Evolutionary conservation across 164 flowering plant species (phyloP).

Genomic region (Vitis vinifera): DNA sequence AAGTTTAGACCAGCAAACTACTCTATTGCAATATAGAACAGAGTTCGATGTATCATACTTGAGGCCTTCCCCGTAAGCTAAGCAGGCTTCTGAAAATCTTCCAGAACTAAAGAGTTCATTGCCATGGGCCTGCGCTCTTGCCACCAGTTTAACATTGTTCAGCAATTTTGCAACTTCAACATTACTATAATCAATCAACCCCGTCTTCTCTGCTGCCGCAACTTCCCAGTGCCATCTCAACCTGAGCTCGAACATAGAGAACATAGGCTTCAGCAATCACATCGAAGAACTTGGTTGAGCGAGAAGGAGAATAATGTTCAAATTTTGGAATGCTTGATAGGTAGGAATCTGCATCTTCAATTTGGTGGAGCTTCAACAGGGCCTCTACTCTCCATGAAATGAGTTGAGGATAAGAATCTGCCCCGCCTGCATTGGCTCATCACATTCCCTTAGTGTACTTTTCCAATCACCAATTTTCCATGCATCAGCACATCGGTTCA

Average conservation of each 20-base stretch:
- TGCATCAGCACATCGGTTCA: slow-evolving; percentile 58
- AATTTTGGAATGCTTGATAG: slow-evolving; percentile 39
- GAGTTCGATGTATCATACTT: slow-evolving; percentile 35
- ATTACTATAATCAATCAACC: slow-evolving; percentile 30
- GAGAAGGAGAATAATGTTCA: slow-evolving; percentile 35
- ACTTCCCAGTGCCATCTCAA: slow-evolving; percentile 30
- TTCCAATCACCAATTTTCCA: slow-evolving; percentile 80
- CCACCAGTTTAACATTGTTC: slow-evolving; percentile 38
- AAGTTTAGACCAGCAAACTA: slow-evolving; percentile 84
- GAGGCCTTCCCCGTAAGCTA: slow-evolving; percentile 56
- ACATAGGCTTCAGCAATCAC: slow-evolving; percentile 53
- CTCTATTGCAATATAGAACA: slow-evolving; percentile 82
- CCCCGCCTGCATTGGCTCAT: slow-evolving; percentile 75
- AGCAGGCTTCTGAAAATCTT: slow-evolving; percentile 46
- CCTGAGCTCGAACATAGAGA: slow-evolving; percentile 49
- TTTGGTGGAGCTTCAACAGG: slow-evolving; percentile 72
- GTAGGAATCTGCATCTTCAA: slow-evolving; percentile 61
- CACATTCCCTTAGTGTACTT: slow-evolving; percentile 64
- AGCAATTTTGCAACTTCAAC: slow-evolving; percentile 30
- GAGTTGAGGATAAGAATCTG: slow-evolving; percentile 83
- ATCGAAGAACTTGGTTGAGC: slow-evolving; percentile 45
- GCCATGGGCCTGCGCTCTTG: slow-evolving; percentile 45
- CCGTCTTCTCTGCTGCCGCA: slow-evolving; percentile 40
- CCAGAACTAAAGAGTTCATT: slow-evolving; percentile 45
- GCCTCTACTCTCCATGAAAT: slow-evolving; percentile 78